Conservation (phyloP, 2,329 filamentous ascomycete genomes). For the Diaporthe citriasiana region DNA sequence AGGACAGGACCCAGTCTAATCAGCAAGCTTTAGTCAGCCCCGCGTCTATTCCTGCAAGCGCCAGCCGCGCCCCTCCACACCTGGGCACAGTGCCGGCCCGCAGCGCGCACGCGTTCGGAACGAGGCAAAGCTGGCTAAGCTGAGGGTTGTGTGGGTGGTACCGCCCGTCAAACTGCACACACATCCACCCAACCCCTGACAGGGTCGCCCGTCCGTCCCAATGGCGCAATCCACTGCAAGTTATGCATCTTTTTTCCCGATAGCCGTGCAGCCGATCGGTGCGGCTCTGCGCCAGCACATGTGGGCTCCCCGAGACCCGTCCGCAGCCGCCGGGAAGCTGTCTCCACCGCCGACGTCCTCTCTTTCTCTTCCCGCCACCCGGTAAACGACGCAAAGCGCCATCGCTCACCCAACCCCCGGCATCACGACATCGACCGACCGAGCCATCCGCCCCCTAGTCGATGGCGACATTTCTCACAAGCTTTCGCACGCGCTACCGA, state of each 20-base stretch:
- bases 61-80: not conserved
- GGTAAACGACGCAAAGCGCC: not conserved
- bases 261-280: conserved; percentile 41
- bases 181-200: not conserved
- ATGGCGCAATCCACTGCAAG: conserved; percentile 41
- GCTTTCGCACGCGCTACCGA: conserved; percentile 4
- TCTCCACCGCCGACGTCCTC: conserved; percentile 42
- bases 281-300: conserved; percentile 37
- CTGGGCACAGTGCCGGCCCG: conserved; percentile 29
- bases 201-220: not conserved
- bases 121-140: too few relatives aligned
- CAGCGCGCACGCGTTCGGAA: not conserved
- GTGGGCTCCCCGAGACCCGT: conserved; percentile 32
- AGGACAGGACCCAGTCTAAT: not conserved
- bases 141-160: not conserved
- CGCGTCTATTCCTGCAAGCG: not conserved
- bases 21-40: not conserved
- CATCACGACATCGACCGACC: conserved; percentile 28
- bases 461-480: conserved; percentile 15
- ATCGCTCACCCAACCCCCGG: not conserved
- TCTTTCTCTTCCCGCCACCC: conserved; percentile 34
- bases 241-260: conserved; percentile 40
- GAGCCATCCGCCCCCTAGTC: conserved; percentile 25
- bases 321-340: conserved; percentile 31
- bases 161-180: conserved; percentile 2